These are phyloP conservation scores for Thermothielavioides terrestris DNA, from an alignment of 495 filamentous ascomycete genomes.

Conservation along the genomic window DNA sequence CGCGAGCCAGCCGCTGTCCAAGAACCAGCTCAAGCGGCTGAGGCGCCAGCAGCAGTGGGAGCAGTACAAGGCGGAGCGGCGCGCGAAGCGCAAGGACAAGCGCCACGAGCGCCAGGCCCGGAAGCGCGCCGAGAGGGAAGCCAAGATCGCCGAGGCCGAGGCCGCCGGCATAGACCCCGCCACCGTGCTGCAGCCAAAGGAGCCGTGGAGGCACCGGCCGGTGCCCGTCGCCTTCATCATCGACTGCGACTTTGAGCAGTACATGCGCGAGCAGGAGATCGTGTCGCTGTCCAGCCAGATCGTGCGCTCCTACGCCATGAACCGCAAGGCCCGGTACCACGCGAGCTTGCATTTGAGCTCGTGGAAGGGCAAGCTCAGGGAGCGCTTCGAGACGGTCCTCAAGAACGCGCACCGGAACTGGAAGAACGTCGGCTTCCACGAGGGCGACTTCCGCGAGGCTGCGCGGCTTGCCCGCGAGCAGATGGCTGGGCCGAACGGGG, in stretches of 20 bases:
- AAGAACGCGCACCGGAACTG: conserved; percentile 60
- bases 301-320: conserved; percentile 82
- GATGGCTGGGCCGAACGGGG: conserved; percentile 49
- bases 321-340: conserved; percentile 54
- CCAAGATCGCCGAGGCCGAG: conserved; percentile 36
- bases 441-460: conserved; percentile 60
- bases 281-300: conserved; percentile 75
- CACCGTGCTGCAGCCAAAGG: conserved; percentile 14
- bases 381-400: conserved; percentile 69
- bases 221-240: conserved; percentile 73
- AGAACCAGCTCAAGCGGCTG: conserved; percentile 72
- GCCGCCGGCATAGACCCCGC: conserved; percentile 32
- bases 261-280: conserved; percentile 78
- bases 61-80: conserved; percentile 57
- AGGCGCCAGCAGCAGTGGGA: conserved; percentile 59
- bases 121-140: conserved; percentile 34
- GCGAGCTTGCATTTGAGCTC: conserved; percentile 65
- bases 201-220: conserved; percentile 28
- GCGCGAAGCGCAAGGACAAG: conserved; percentile 63
- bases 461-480: conserved; percentile 48
- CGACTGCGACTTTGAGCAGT: conserved; percentile 84
- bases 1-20: conserved; percentile 47
- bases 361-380: conserved; percentile 65
- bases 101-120: conserved; percentile 53
- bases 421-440: conserved; percentile 64